Percentiles rank a stretch among this genome's conserved stretches.
phyloP scores from a whole-genome alignment of 768 basidiomycete species.

The Aureoboletus auriporus region DNA sequence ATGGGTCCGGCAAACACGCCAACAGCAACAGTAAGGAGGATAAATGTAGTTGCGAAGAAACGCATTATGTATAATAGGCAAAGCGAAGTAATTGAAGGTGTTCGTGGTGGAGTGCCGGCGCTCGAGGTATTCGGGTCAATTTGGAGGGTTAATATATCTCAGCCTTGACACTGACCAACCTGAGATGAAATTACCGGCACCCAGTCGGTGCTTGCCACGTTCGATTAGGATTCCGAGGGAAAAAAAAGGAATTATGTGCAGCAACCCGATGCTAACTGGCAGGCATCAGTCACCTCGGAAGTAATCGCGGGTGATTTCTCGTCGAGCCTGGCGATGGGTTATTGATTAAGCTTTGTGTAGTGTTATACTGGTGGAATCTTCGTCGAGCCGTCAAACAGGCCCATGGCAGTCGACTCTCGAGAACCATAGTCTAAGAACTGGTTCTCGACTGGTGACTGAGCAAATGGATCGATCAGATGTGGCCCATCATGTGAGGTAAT shows the following conservation, averaged over 20 bases:
- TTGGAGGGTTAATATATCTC: constrained; percentile 12
- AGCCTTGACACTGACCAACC: background rate
- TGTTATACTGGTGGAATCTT: no score
- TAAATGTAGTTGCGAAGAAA: constrained; percentile 6
- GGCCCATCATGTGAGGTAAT: no score
- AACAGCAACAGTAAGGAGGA: constrained; percentile 6
- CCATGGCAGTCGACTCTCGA: no score
- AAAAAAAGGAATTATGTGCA: background rate
- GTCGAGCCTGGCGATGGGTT: no score
- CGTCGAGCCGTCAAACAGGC: no score
- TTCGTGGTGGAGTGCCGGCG: constrained; percentile 4
- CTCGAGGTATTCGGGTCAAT: constrained; percentile 1
- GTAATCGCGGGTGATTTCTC: no score
- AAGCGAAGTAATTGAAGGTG: background rate
- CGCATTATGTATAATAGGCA: constrained; percentile 2
- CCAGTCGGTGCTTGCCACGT: background rate
- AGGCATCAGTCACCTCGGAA: no score
- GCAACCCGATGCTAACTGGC: background rate
- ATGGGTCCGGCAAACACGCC: constrained; percentile 10
- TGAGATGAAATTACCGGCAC: background rate
- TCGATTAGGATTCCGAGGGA: constrained; percentile 3
- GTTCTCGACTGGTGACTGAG: no score
- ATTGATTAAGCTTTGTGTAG: no score
- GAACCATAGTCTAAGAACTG: no score
- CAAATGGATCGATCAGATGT: no score